Evolutionary conservation across 2,329 filamentous ascomycete species (phyloP).

Genomic region (Apiospora sp.): DNA sequence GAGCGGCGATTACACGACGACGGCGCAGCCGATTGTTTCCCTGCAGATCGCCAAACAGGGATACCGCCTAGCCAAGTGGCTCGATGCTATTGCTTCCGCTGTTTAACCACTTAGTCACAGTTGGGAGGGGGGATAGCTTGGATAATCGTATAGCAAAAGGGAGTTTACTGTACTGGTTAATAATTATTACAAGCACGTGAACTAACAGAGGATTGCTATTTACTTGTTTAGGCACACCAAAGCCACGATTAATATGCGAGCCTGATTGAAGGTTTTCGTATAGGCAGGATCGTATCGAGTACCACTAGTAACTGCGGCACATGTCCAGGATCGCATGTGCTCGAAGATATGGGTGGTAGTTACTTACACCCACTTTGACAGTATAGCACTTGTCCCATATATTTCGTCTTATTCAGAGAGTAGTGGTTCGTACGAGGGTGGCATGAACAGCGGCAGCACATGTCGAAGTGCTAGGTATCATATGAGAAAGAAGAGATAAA

Average conservation of each 20-base stretch:
- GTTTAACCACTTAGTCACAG: not conserved
- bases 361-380: too few species aligned
- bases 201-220: not conserved
- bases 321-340: too few species aligned
- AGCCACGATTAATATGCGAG: not conserved
- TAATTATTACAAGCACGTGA: not conserved
- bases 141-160: not conserved
- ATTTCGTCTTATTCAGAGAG: too few species aligned
- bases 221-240: not conserved
- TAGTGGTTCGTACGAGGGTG: too few species aligned
- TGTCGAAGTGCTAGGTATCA: too few species aligned
- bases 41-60: slow-evolving; percentile 56
- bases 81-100: slow-evolving; percentile 41
- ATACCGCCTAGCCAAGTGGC: slow-evolving; percentile 46
- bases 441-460: too few species aligned
- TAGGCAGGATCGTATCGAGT: too few species aligned
- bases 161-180: not conserved
- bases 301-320: too few species aligned
- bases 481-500: too few species aligned
- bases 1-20: slow-evolving; percentile 49
- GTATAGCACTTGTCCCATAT: too few species aligned
- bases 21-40: slow-evolving; percentile 48
- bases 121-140: not conserved
- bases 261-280: too few species aligned
- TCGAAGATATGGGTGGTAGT: too few species aligned